A percentile compares a stretch with the other conserved stretches of the same genome.
Evolutionary conservation across 495 filamentous ascomycete species (phyloP).

Genomic region (Oleoguttula mirabilis): DNA sequence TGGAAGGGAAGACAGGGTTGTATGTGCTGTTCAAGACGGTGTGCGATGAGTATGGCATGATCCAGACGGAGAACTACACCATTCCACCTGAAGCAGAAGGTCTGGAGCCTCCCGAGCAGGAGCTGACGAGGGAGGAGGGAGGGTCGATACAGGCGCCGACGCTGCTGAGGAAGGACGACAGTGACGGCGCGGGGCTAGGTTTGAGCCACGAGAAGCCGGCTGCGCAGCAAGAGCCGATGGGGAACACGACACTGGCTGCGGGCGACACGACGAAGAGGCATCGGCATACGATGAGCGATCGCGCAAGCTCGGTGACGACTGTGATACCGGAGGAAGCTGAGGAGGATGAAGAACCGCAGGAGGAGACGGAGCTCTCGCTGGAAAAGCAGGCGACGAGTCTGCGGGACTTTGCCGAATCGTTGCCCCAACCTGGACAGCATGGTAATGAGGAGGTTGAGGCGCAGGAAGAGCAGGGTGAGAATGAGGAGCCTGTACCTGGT

Average conservation of each 20-base stretch:
- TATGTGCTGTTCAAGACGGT: conserved; percentile 96
- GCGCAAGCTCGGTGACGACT: conserved; percentile 1
- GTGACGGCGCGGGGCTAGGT: background rate
- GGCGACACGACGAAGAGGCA: conserved; percentile 23
- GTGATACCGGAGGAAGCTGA: conserved; percentile 25
- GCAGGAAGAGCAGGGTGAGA: background rate
- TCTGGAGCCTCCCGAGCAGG: conserved; percentile 27
- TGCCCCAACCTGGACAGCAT: conserved; percentile 5
- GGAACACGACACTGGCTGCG: conserved; percentile 1
- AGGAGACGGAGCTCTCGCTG: background rate
- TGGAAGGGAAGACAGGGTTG: conserved; percentile 76
- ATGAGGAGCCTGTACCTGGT: background rate
- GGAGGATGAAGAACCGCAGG: conserved; percentile 13
- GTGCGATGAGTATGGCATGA: conserved; percentile 76
- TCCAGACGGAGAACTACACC: conserved; percentile 90
- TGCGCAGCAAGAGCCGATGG: conserved; percentile 3
- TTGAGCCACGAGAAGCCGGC: background rate
- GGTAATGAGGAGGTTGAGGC: background rate
- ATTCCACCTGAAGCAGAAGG: conserved; percentile 89
- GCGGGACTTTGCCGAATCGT: conserved; percentile 1
- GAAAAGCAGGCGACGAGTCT: background rate
- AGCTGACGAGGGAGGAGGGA: conserved; percentile 31
- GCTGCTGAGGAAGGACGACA: conserved; percentile 3
- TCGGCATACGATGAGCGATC: conserved; percentile 16
- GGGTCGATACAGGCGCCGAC: conserved; percentile 2